Base-by-base conservation (phyloP, 2,329 filamentous ascomycete genomes). In the Calcarisporium arbuscula region DNA sequence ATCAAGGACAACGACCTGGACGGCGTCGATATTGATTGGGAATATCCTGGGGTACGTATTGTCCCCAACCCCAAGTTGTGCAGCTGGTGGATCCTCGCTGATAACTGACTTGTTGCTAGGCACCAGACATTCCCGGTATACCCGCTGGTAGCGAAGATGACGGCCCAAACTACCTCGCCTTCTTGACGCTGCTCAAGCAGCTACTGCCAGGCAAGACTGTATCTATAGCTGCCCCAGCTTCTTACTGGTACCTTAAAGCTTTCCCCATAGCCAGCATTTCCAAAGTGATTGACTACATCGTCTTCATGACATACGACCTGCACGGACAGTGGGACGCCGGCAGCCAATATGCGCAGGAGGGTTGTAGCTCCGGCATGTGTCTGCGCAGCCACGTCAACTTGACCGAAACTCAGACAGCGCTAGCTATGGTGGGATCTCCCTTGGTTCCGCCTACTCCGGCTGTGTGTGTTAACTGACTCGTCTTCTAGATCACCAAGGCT, bases 21-120 rank as follows among this genome's bases (percentile, higher is more conserved):
- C 31, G 62, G 64, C 0, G 35, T 65, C 6, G 61, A 65, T 32
- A 40, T 64, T 17, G 60, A 65, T 38, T 70, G 64, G 65, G 61
- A 64, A 29, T 64, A 65, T 16, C 54, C 52, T 1, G 22, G 22
- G 3, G 30, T 32, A 16, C 21, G 29, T 31, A 9, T 10, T 10
- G 25, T 18, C 20, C 11, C 19, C 23, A 20, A 31, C 29, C 19
- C 19, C 14, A 20, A 12, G n/a, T n/a, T n/a, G n/a, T n/a, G n/a
- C n/a, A n/a, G n/a, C n/a, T n/a, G n/a, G n/a, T n/a, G n/a, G n/a
- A n/a, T n/a, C n/a, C n/a, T n/a, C n/a, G n/a, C n/a, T n/a, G n/a
- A n/a, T n/a, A n/a, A n/a, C n/a, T n/a, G n/a, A n/a, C n/a, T n/a
- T n/a, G n/a, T 21, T 21, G 20, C 11, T 16, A 28, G 30, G 44